phyloP scores from a whole-genome alignment of 2,329 filamentous ascomycete genomes.

The Sclerotinia subarctica region DNA sequence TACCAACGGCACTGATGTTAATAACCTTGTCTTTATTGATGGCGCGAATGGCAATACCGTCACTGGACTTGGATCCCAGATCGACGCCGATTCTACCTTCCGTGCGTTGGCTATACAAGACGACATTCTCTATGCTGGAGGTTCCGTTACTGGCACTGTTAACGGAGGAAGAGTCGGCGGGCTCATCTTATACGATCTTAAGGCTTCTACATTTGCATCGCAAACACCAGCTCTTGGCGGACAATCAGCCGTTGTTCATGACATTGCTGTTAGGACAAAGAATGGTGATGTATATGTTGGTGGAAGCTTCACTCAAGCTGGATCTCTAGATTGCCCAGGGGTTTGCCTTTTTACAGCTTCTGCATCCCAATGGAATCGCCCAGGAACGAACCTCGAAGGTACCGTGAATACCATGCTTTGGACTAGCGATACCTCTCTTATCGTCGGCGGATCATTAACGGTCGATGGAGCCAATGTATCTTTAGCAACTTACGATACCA shows the following conservation, averaged over 20 bases:
- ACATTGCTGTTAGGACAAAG: slow-evolving; percentile 69
- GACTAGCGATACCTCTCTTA: slow-evolving; percentile 66
- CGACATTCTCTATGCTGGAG: slow-evolving; percentile 76
- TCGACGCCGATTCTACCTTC: slow-evolving; percentile 73
- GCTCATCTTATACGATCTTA: slow-evolving; percentile 76
- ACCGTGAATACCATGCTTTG: slow-evolving; percentile 71
- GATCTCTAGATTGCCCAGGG: slow-evolving; percentile 74
- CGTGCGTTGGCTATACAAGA: slow-evolving; percentile 64
- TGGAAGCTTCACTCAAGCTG: slow-evolving; percentile 79
- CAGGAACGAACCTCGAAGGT: slow-evolving; percentile 69
- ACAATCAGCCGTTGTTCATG: slow-evolving; percentile 66
- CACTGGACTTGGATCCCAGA: slow-evolving; percentile 63
- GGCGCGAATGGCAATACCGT: slow-evolving; percentile 64
- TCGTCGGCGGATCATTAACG: slow-evolving; percentile 75
- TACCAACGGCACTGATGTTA: slow-evolving; percentile 65
- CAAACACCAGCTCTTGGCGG: slow-evolving; percentile 78
- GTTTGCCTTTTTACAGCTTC: slow-evolving; percentile 76
- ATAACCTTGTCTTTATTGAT: slow-evolving; percentile 82
- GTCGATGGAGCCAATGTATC: slow-evolving; percentile 62
- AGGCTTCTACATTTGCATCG: slow-evolving; percentile 56
- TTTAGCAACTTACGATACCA: slow-evolving; percentile 71
- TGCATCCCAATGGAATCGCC: slow-evolving; percentile 73
- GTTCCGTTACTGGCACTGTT: slow-evolving; percentile 69
- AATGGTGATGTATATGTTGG: slow-evolving; percentile 78
- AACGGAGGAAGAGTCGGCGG: slow-evolving; percentile 63